phyloP scores from a whole-genome alignment of 2,329 filamentous ascomycete genomes.

The Cadophora malorum region DNA sequence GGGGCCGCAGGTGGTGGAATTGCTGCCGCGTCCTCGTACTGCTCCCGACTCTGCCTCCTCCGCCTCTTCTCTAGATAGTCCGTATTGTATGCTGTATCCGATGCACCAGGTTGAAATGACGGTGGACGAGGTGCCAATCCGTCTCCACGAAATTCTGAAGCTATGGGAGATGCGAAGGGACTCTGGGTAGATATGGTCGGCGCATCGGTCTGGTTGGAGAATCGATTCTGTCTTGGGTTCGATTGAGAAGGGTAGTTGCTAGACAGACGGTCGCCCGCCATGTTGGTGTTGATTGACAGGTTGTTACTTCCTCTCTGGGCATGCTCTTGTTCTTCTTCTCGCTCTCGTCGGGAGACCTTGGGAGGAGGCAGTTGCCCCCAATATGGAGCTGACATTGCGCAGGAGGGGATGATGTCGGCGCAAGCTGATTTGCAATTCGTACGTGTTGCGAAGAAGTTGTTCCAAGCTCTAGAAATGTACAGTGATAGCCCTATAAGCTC shows the following conservation, averaged over 20 bases:
- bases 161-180: constrained; percentile 61
- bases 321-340: constrained; percentile 39
- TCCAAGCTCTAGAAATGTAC: constrained; percentile 7
- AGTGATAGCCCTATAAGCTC: not conserved
- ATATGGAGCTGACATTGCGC: constrained; percentile 48
- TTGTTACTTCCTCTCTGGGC: constrained; percentile 30
- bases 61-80: constrained; percentile 53
- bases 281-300: constrained; percentile 38
- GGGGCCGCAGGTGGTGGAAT: constrained; percentile 58
- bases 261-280: constrained; percentile 36
- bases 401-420: constrained; percentile 11
- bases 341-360: constrained; percentile 46
- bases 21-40: constrained; percentile 43
- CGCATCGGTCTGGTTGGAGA: constrained; percentile 63
- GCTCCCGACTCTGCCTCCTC: constrained; percentile 52
- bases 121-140: constrained; percentile 65
- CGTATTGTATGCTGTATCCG: constrained; percentile 44
- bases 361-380: constrained; percentile 64
- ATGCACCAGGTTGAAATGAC: constrained; percentile 58
- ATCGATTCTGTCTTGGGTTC: constrained; percentile 40
- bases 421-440: constrained; percentile 6
- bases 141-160: constrained; percentile 56
- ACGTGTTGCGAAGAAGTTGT: not conserved
- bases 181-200: constrained; percentile 65
- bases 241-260: constrained; percentile 54